Evolutionary conservation across 2,329 filamentous ascomycete genomes (phyloP).

Genomic region (Bipolaris zeicola): DNA sequence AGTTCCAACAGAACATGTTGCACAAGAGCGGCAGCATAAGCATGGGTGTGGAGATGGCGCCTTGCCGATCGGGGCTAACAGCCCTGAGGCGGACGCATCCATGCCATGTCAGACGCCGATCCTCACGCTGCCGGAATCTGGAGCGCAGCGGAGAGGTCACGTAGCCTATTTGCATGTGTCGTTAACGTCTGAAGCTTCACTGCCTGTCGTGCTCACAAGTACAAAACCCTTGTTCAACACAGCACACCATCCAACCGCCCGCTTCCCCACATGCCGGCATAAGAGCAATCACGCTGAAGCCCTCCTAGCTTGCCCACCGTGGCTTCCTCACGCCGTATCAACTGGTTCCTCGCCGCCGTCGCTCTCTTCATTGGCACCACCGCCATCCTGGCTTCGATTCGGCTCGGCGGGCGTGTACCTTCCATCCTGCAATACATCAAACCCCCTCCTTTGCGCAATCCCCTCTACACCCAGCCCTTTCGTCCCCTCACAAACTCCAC

Average conservation of each 20-base stretch:
- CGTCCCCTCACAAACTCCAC: conserved; percentile 58
- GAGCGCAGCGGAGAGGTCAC: conserved; percentile 15
- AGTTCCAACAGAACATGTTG: conserved; percentile 13
- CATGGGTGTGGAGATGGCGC: conserved; percentile 12
- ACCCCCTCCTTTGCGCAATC: conserved; percentile 42
- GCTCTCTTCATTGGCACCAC: conserved; percentile 61
- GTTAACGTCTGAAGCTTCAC: not conserved
- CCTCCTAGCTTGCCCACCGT: conserved; percentile 8
- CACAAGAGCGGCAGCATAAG: conserved; percentile 8
- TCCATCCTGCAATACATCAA: conserved; percentile 63
- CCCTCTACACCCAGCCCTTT: conserved; percentile 29
- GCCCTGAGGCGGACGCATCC: not conserved
- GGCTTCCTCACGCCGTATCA: conserved; percentile 22
- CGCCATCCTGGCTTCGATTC: conserved; percentile 71
- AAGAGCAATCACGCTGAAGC: conserved; percentile 1
- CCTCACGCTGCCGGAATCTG: conserved; percentile 1
- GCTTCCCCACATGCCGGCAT: conserved; percentile 19
- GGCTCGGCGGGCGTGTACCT: conserved; percentile 63
- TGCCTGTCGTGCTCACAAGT: conserved; percentile 11
- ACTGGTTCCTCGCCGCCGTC: conserved; percentile 58
- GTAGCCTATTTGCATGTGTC: conserved; percentile 10
- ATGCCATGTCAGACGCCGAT: conserved; percentile 5
- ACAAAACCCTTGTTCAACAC: conserved; percentile 12
- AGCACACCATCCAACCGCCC: conserved; percentile 18
- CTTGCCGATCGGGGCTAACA: conserved; percentile 9